Percentiles rank a stretch among this genome's conserved stretches.
Conservation (phyloP, 2,329 filamentous ascomycete genomes). For the Ceratocystis destructans region DNA sequence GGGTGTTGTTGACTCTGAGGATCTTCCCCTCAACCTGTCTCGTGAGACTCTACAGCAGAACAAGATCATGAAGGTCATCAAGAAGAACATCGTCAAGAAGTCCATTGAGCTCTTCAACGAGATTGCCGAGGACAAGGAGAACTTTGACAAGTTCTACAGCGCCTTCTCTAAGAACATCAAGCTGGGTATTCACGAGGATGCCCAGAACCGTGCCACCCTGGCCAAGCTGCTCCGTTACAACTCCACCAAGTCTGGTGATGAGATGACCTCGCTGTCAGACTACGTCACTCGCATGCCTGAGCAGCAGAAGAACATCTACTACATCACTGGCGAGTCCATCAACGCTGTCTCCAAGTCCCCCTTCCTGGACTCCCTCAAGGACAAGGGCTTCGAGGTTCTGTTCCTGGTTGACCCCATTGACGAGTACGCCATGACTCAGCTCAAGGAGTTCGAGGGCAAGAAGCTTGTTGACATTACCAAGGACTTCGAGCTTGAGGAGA, state of each 20-base stretch:
- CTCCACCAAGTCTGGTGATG: conserved; percentile 97
- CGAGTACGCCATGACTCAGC: conserved; percentile 98
- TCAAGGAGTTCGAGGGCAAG: conserved; percentile 99
- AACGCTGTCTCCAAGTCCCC: conserved; percentile 97
- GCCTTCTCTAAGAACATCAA: conserved; percentile 99
- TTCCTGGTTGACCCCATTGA: conserved; percentile 99
- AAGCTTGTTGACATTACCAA: conserved; percentile 99
- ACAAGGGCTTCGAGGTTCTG: conserved; percentile 98
- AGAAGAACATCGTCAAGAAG: conserved; percentile 99
- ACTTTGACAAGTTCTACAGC: conserved; percentile 99
- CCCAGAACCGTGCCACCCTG: conserved; percentile 82
- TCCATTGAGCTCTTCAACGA: conserved; percentile 97
- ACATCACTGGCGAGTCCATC: conserved; percentile 99
- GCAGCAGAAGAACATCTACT: conserved; percentile 99
- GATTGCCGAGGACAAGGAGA: conserved; percentile 98
- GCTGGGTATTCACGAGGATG: conserved; percentile 99
- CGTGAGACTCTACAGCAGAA: conserved; percentile 99
- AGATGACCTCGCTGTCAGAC: conserved; percentile 86
- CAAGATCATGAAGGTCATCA: conserved; percentile 99
- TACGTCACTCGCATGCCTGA: conserved; percentile 99
- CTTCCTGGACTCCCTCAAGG: conserved; percentile 96
- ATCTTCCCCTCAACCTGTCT: conserved; percentile 97
- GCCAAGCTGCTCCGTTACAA: conserved; percentile 98
- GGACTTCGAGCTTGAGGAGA: conserved; percentile 99
- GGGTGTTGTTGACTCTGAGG: conserved; percentile 99